These are phyloP conservation scores for Candida germanica DNA, from an alignment of 805 yeast genomes.

Conservation along the genomic window DNA sequence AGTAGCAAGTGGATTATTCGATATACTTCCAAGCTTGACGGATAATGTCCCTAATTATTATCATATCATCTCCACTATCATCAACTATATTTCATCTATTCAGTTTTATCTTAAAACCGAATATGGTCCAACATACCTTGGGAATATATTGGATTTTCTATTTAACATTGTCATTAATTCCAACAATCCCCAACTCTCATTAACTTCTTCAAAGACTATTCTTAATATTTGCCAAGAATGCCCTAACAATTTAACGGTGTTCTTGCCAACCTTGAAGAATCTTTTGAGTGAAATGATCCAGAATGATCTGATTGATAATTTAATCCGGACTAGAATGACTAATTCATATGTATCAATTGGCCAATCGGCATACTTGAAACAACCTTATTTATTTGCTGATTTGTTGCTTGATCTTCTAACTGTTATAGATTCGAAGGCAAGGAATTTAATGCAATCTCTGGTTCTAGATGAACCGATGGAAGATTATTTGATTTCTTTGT, in stretches of 20 bases:
- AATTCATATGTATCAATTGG: conserved; percentile 63
- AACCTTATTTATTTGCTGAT: conserved; percentile 33
- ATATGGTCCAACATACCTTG: conserved; percentile 43
- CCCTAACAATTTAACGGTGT: conserved; percentile 36
- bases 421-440: conserved; percentile 14
- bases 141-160: conserved; percentile 53
- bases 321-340: conserved; percentile 57
- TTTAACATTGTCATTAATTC: conserved; percentile 38
- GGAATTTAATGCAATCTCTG: conserved; percentile 3
- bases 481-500: conserved; percentile 53
- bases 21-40: conserved; percentile 1
- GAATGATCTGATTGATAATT: conserved; percentile 34
- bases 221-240: conserved; percentile 56
- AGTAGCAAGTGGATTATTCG: conserved; percentile 16
- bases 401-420: conserved; percentile 19
- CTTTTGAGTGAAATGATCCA: conserved; percentile 47
- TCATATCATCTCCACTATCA: conserved; percentile 39
- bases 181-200: conserved; percentile 18
- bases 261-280: conserved; percentile 47
- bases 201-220: conserved; percentile 50
- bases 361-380: conserved; percentile 44
- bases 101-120: conserved; percentile 55
- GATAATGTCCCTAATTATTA: conserved; percentile 2
- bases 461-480: conserved; percentile 17
- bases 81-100: conserved; percentile 56